A percentile compares a stretch with the other conserved stretches of the same genome.
phyloP scores from a whole-genome alignment of 2,329 filamentous ascomycete genomes.

The Alternaria dauci region DNA sequence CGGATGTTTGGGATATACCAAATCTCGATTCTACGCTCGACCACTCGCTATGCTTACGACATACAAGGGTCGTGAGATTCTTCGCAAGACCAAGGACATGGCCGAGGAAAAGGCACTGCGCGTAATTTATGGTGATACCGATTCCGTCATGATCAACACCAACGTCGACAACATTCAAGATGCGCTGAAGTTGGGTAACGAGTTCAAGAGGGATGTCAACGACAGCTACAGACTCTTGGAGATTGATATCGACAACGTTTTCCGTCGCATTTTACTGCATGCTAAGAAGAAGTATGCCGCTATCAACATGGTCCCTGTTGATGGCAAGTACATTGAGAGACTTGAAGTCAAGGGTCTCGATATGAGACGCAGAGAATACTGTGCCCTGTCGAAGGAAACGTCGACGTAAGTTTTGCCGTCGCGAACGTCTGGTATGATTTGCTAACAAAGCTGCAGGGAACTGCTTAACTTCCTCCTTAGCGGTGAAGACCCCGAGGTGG shows the following conservation, averaged over 20 bases:
- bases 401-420: conserved; percentile 64
- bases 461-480: conserved; percentile 95
- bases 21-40: conserved; percentile 95
- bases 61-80: conserved; percentile 96
- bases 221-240: conserved; percentile 91
- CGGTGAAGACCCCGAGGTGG: conserved; percentile 87
- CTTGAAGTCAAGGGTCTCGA: conserved; percentile 98
- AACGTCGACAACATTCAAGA: conserved; percentile 94
- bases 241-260: conserved; percentile 98
- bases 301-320: conserved; percentile 87
- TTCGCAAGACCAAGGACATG: conserved; percentile 93
- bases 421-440: neutral
- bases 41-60: conserved; percentile 95
- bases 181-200: conserved; percentile 87
- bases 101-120: conserved; percentile 90
- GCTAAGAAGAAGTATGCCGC: conserved; percentile 99
- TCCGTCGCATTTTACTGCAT: conserved; percentile 89
- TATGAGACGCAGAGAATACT: conserved; percentile 98
- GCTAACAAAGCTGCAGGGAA: conserved; percentile 57
- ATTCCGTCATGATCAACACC: conserved; percentile 99
- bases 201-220: conserved; percentile 96
- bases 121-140: conserved; percentile 98
- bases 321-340: conserved; percentile 90
- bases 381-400: conserved; percentile 91
- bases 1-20: conserved; percentile 95